Evolutionary conservation across 352 stramenopile species (phyloP).

Genomic region (Globisporangium cystogenes): DNA sequence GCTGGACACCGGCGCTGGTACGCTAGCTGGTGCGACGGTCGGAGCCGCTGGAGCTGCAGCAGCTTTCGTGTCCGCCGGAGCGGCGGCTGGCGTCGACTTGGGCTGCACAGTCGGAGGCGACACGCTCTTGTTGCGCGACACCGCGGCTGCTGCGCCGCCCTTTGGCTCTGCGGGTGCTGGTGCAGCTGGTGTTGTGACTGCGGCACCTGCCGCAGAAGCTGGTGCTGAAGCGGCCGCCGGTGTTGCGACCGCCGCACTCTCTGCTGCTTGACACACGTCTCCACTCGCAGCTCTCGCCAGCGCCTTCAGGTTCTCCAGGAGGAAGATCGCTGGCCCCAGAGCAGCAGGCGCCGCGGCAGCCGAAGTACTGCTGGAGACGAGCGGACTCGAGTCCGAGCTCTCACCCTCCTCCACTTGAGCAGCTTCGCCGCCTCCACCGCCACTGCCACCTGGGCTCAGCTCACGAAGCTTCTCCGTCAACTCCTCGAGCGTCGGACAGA

Average conservation of each 20-base stretch:
- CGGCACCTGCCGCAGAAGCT: constrained; percentile 11
- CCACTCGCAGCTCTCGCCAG: background rate
- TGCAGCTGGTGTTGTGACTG: constrained; percentile 10
- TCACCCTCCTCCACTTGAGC: too few species aligned
- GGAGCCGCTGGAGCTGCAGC: background rate
- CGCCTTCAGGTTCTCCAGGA: constrained; percentile 8
- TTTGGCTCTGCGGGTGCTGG: constrained; percentile 7
- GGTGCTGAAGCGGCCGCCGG: constrained; percentile 6
- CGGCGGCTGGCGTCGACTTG: background rate
- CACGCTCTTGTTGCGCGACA: constrained; percentile 20
- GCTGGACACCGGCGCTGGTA: background rate
- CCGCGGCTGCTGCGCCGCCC: constrained; percentile 1
- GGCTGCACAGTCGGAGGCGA: constrained; percentile 12
- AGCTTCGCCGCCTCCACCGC: background rate
- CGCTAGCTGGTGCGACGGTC: background rate
- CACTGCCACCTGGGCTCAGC: background rate
- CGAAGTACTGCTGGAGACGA: background rate
- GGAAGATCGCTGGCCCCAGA: constrained; percentile 9
- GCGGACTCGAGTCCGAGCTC: too few species aligned
- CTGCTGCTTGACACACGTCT: background rate
- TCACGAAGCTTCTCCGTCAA: constrained; percentile 11
- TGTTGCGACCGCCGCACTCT: constrained; percentile 9
- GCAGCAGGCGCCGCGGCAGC: too few species aligned
- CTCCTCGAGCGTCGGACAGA: constrained; percentile 27
- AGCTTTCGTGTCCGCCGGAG: background rate